Evolutionary conservation across 306 rosid genomes (phyloP).

Genomic region (Prosopis cineraria): DNA sequence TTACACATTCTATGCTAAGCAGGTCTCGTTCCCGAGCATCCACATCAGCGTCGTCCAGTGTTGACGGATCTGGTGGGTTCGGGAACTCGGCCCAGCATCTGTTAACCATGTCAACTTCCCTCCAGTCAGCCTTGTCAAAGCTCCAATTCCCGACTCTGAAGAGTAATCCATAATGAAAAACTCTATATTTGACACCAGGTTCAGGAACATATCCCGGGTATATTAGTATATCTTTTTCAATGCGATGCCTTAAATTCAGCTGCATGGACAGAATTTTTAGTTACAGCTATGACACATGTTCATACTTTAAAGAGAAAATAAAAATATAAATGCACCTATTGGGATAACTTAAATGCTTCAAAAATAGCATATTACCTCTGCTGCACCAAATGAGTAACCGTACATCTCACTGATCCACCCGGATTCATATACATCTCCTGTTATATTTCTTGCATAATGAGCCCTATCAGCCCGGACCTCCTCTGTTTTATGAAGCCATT

Average conservation of each 20-base stretch:
- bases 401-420: constrained; percentile 99
- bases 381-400: constrained; percentile 98
- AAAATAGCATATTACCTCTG: constrained; percentile 75
- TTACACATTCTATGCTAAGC: constrained; percentile 85
- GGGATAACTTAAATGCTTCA: background rate
- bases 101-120: constrained; percentile 69
- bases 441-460: constrained; percentile 90
- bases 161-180: constrained; percentile 91
- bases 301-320: background rate
- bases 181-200: constrained; percentile 75
- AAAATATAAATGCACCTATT: background rate
- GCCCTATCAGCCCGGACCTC: constrained; percentile 97
- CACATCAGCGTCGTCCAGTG: constrained; percentile 46
- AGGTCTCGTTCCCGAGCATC: constrained; percentile 53
- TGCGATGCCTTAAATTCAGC: constrained; percentile 74
- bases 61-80: constrained; percentile 72
- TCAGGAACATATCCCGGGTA: constrained; percentile 88
- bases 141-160: constrained; percentile 95
- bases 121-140: constrained; percentile 92
- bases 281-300: constrained; percentile 23
- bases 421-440: constrained; percentile 87
- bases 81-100: constrained; percentile 88
- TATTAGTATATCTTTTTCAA: constrained; percentile 65
- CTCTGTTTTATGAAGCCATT: constrained; percentile 96
- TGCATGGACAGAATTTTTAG: constrained; percentile 45